These are phyloP conservation scores for Candida succiphila DNA, from an alignment of 805 yeast species.

Conservation along the genomic window DNA sequence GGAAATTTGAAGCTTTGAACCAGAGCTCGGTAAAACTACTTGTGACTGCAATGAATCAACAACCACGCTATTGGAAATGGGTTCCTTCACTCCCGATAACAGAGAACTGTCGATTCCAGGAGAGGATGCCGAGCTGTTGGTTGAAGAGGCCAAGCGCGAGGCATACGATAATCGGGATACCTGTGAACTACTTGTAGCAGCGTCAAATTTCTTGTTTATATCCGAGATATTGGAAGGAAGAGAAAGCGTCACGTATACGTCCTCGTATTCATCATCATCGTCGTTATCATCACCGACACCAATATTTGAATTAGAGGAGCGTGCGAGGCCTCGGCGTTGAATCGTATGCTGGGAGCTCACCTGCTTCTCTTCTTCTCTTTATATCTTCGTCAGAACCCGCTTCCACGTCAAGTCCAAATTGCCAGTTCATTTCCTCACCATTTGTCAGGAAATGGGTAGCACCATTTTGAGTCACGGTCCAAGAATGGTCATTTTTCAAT, in stretches of 20 bases:
- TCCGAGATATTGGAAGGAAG: slow-evolving; percentile 25
- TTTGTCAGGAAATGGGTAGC: slow-evolving; percentile 53
- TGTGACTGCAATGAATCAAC: too few species aligned
- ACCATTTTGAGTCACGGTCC: slow-evolving; percentile 67
- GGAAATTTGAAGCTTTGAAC: slow-evolving; percentile 40
- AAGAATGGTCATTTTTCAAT: slow-evolving; percentile 23
- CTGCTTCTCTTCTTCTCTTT: slow-evolving; percentile 32
- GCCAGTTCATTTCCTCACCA: slow-evolving; percentile 96
- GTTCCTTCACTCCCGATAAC: neutral
- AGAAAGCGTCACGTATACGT: slow-evolving; percentile 46
- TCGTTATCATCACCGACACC: neutral
- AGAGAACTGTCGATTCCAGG: neutral
- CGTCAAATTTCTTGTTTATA: slow-evolving; percentile 1
- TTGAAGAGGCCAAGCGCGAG: neutral
- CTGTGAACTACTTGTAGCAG: slow-evolving; percentile 13
- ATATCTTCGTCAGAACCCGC: slow-evolving; percentile 90
- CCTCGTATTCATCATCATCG: slow-evolving; percentile 26
- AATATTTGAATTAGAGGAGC: slow-evolving; percentile 1
- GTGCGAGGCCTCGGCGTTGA: slow-evolving; percentile 17
- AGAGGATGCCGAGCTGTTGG: neutral
- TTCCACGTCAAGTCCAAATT: slow-evolving; percentile 60
- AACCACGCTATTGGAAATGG: slow-evolving; percentile 3
- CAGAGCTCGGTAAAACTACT: too few species aligned
- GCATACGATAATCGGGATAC: slow-evolving; percentile 7
- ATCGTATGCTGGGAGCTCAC: neutral